Percentiles rank a stretch among this genome's conserved stretches.
Conservation (phyloP, 2,329 filamentous ascomycete genomes). For the Calcarisporium arbuscula region DNA sequence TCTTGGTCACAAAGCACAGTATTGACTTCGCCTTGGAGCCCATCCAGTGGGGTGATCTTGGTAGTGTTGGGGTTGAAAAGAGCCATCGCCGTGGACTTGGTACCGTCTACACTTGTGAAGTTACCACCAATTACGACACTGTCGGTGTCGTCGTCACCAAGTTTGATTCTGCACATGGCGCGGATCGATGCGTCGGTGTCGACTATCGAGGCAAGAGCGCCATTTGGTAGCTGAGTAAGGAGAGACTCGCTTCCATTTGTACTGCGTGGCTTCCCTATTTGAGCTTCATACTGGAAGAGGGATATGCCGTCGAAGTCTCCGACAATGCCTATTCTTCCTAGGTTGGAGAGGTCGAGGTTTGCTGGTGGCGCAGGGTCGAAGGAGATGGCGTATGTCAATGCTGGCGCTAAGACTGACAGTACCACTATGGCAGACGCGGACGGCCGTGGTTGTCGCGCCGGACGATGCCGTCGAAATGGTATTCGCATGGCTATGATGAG, state of each 20-base stretch:
- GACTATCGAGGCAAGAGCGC: constrained; percentile 67
- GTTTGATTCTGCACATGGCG: constrained; percentile 76
- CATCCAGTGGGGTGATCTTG: constrained; percentile 66
- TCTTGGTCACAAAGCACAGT: constrained; percentile 75
- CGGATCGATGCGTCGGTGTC: constrained; percentile 78
- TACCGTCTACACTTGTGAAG: constrained; percentile 81
- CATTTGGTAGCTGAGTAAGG: constrained; percentile 77
- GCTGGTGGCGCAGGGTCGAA: constrained; percentile 59
- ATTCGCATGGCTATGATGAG: constrained; percentile 39
- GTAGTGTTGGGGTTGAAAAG: constrained; percentile 70
- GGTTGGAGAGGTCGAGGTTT: constrained; percentile 68
- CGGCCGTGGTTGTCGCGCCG: constrained; percentile 29
- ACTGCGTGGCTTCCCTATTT: constrained; percentile 60
- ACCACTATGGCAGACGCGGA: constrained; percentile 27
- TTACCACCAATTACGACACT: constrained; percentile 86
- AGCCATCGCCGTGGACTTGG: constrained; percentile 71
- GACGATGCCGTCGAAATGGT: constrained; percentile 34
- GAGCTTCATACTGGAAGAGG: constrained; percentile 77
- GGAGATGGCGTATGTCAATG: constrained; percentile 42
- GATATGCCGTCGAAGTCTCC: constrained; percentile 92
- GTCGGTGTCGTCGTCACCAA: constrained; percentile 58
- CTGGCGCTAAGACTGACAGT: constrained; percentile 33
- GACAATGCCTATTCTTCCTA: constrained; percentile 78
- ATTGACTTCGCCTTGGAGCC: constrained; percentile 76
- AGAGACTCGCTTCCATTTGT: constrained; percentile 78